Base-by-base conservation (phyloP, 352 stramenopile genomes). In the Aphanomyces astaci region DNA sequence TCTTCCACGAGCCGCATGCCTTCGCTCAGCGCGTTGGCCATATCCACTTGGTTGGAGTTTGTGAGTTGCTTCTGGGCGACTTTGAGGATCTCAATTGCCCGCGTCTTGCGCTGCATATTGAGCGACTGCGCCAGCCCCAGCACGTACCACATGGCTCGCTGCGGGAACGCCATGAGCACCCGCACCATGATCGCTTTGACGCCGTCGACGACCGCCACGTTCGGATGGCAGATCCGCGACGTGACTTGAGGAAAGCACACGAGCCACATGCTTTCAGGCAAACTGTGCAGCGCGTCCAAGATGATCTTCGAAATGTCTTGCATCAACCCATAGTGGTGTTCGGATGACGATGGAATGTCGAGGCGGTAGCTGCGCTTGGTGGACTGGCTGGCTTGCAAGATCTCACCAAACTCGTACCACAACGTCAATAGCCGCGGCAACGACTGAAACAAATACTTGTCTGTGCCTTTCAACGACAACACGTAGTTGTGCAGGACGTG, bases 211-310 rank as follows among this genome's bases (percentile, higher is more conserved):
- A 98, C 90, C 19, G 87, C 76, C 4, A 77, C 70, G 68, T 94
- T 95, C 3, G 87, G 86, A 31, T 97, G 91, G 45, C 90, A 94
- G 48, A 98, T 92, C 10, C 96, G 87, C 24, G 96, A 99, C 17
- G 98, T 94, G 4, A 99, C 89, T 82, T 99, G 98, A 30, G 97
- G 96, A 65, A 99, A 92, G 49, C 94, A 97, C 36, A 97, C 96
- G 31, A 99, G 96, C 89, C 98, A 99, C 48, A 98, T 86, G 73
- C 98, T 96, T 4, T 87, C 78, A 9, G 87, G 82, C 19, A 95
- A 72, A 13, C 62, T 79, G 2, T 82, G 60, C 0, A 73, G 71
- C 0, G 85, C 85, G 66, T 87, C 75, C 33, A 87, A 73, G 30
- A 95, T 78, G 36, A 91, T 70, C 5, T 76, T 49, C 5, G 75